Conservation (phyloP, 2,329 filamentous ascomycete genomes). For the Hortaea sp. region DNA sequence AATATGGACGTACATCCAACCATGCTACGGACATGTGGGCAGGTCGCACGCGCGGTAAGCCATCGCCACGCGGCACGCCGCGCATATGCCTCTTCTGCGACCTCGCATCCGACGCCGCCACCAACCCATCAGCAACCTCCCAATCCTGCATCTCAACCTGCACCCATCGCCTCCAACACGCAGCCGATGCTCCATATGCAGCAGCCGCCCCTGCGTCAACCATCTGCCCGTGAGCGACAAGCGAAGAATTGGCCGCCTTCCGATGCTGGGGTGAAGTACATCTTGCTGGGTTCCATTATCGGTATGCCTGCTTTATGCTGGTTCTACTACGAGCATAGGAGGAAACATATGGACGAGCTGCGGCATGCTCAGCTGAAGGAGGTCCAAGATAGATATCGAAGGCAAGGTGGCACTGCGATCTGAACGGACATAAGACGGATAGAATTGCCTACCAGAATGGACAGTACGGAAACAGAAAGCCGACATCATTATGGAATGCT, state of each 20-base stretch:
- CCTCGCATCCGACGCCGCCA: too few relatives aligned
- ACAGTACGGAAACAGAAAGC: too few relatives aligned
- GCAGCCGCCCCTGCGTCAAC: background rate
- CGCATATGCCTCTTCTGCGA: too few relatives aligned
- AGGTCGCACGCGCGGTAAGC: too few relatives aligned
- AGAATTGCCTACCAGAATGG: too few relatives aligned
- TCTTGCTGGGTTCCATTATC: slow-evolving; percentile 13
- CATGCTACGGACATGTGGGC: too few relatives aligned
- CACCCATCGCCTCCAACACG: background rate
- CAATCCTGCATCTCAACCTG: background rate
- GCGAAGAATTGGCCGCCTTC: slow-evolving; percentile 3
- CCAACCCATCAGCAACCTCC: too few relatives aligned
- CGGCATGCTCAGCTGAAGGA: slow-evolving; percentile 20
- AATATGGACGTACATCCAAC: too few relatives aligned
- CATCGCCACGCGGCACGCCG: too few relatives aligned
- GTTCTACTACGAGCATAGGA: slow-evolving; percentile 23
- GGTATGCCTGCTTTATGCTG: slow-evolving; percentile 17
- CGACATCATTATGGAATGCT: too few relatives aligned
- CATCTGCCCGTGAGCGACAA: background rate
- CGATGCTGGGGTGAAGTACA: slow-evolving; percentile 9
- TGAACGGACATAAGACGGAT: too few relatives aligned
- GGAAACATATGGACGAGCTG: slow-evolving; percentile 24
- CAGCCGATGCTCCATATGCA: background rate
- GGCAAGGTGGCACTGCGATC: too few relatives aligned
- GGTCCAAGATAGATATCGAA: slow-evolving; percentile 12